These are phyloP conservation scores for Mucor piriformis DNA, from an alignment of 371 early-diverging fungal species.

Conservation along the genomic window DNA sequence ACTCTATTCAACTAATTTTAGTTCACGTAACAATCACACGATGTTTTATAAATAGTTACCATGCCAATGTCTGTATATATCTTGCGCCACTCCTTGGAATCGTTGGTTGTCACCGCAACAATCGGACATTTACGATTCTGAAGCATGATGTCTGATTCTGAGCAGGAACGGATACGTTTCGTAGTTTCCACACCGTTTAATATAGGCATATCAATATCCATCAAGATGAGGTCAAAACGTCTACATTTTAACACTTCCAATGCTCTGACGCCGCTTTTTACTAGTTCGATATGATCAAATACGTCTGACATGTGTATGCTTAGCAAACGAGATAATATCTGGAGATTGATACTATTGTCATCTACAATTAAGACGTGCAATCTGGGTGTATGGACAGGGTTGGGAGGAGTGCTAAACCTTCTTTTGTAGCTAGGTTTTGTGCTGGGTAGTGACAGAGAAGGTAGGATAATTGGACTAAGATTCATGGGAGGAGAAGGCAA, in stretches of 20 bases:
- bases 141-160: constrained; percentile 47
- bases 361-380: constrained; percentile 53
- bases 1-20: constrained; percentile 30
- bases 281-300: constrained; percentile 48
- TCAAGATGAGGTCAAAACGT: constrained; percentile 57
- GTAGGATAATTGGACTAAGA: neutral
- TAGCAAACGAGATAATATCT: constrained; percentile 56
- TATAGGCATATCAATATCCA: constrained; percentile 73
- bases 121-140: constrained; percentile 62
- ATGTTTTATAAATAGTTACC: constrained; percentile 12
- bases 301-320: constrained; percentile 52
- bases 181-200: constrained; percentile 62
- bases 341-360: constrained; percentile 62
- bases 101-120: constrained; percentile 72
- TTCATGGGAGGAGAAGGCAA: constrained; percentile 25
- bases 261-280: constrained; percentile 49
- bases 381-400: neutral
- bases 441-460: constrained; percentile 15
- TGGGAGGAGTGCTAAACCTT: constrained; percentile 22
- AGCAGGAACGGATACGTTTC: constrained; percentile 35
- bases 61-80: constrained; percentile 38
- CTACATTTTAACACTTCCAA: constrained; percentile 46
- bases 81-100: constrained; percentile 30
- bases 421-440: constrained; percentile 5
- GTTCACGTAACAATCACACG: neutral